A percentile compares a stretch with the other conserved stretches of the same genome.
phyloP scores from a whole-genome alignment of 2,329 filamentous ascomycete genomes.

The Tolypocladium endophyticum region DNA sequence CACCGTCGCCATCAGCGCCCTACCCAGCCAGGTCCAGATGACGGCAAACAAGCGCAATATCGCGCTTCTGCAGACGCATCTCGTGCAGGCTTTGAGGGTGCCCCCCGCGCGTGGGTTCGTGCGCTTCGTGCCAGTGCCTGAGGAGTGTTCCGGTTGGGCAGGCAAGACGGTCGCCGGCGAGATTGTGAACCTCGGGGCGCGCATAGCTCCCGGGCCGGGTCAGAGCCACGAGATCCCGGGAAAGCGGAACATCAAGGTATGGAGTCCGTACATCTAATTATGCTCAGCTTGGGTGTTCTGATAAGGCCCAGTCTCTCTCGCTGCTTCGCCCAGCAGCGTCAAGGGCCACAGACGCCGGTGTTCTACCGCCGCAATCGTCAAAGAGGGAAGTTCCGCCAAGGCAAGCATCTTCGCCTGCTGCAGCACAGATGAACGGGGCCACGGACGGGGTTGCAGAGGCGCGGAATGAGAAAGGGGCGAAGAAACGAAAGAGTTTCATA shows the following conservation, averaged over 20 bases:
- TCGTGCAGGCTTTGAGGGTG: conserved; percentile 62
- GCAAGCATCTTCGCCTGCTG: not conserved
- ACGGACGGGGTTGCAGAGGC: not conserved
- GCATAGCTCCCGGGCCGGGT: not conserved
- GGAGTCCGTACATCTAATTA: not conserved
- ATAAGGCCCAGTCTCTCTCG: not conserved
- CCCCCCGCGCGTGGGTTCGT: conserved; percentile 57
- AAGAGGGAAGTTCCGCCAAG: not conserved
- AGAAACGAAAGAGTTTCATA: not conserved
- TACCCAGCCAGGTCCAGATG: conserved; percentile 58
- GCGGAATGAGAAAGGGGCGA: not conserved
- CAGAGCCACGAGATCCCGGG: not conserved
- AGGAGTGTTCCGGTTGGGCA: conserved; percentile 62
- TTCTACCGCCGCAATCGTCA: not conserved
- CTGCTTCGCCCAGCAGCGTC: not conserved
- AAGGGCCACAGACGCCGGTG: not conserved
- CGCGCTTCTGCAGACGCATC: conserved; percentile 62
- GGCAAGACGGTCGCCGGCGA: conserved; percentile 60
- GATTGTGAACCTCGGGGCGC: conserved; percentile 25
- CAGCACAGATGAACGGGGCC: not conserved
- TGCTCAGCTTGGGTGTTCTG: not conserved
- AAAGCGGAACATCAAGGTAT: conserved; percentile 3
- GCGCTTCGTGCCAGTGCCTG: conserved; percentile 57
- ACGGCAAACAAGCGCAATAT: conserved; percentile 75
- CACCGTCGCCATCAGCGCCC: conserved; percentile 60